Evolutionary conservation across 352 stramenopile species (phyloP).

Genomic region (Lagenidium giganteum): DNA sequence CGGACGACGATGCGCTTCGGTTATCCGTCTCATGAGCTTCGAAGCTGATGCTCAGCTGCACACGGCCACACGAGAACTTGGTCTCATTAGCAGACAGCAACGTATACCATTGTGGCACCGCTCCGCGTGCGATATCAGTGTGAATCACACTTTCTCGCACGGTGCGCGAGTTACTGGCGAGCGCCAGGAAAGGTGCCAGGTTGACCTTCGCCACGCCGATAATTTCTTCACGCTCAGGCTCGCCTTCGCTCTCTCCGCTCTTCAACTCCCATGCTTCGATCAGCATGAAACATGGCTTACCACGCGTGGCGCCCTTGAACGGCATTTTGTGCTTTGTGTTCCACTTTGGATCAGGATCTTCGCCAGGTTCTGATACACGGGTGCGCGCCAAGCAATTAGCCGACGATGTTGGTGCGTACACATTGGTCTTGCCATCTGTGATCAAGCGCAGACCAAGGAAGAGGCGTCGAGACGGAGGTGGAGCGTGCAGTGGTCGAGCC

Average conservation of each 20-base stretch:
- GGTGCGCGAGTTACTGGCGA: slow-evolving; percentile 75
- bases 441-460: slow-evolving; percentile 72
- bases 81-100: slow-evolving; percentile 77
- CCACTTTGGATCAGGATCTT: slow-evolving; percentile 68
- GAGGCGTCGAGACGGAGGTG: slow-evolving; percentile 26
- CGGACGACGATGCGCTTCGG: background rate
- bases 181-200: slow-evolving; percentile 77
- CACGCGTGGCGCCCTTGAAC: slow-evolving; percentile 63
- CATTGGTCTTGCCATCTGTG: slow-evolving; percentile 84
- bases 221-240: slow-evolving; percentile 50
- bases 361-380: slow-evolving; percentile 40
- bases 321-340: slow-evolving; percentile 73
- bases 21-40: slow-evolving; percentile 32
- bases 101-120: slow-evolving; percentile 85
- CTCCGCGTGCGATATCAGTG: slow-evolving; percentile 76
- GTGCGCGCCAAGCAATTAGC: slow-evolving; percentile 66
- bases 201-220: slow-evolving; percentile 85
- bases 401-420: slow-evolving; percentile 81
- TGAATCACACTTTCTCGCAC: slow-evolving; percentile 81
- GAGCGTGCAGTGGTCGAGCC: no score
- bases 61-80: slow-evolving; percentile 78
- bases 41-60: slow-evolving; percentile 86
- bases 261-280: slow-evolving; percentile 83
- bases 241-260: slow-evolving; percentile 20
- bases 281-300: slow-evolving; percentile 84